Evolutionary conservation across 2,329 filamentous ascomycete genomes (phyloP), one percentile per base, ranked within the genome.

Genomic region (Aspergillus sp.): DNA sequence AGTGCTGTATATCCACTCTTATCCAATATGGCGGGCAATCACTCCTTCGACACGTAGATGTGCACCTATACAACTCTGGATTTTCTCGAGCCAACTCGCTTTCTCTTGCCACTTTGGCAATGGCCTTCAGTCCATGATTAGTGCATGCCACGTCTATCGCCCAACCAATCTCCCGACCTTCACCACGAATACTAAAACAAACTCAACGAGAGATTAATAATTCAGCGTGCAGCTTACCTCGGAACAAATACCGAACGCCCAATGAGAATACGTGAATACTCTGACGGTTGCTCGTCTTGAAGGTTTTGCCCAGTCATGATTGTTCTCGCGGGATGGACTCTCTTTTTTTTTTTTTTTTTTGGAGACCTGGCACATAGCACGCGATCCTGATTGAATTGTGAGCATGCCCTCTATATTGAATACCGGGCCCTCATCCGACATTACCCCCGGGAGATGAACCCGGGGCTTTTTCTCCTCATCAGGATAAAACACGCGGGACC

Each of bases 391-490:
- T 19, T 7, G 10, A 17, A 38, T 38, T 7, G 35, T 19, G n/a
- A 38, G n/a, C 7, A 38, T 19, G 19, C 35, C 35, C 35, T 42
- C 13, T 30, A 13, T 22, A 22, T 7, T 43, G 20, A n/a, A 43
- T 17, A 30, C 33, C 43, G 47, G 41, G 17, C 49, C 13, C 20
- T 17, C 39, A 49, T 38, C 49, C 47, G 47, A 44, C 15, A 47
- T 38, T 23, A 44, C 23, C 44, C 20, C 41, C 49, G 44, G 43
- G 20, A 22, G 22, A 41, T 42, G 37, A 30, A 38, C 30, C 44
- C 39, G 25, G 49, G 41, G 30, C 23, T 13, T 12, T 35, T 30
- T 46, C 30, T 35, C 49, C 47, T 49, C 49, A 49, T 51, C 19
- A 10, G 35, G 47, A 37, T 38, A 47, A 46, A 44, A 6, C 41